Evolutionary conservation across 768 basidiomycete species (phyloP).

Genomic region (Trametes gibbosa): DNA sequence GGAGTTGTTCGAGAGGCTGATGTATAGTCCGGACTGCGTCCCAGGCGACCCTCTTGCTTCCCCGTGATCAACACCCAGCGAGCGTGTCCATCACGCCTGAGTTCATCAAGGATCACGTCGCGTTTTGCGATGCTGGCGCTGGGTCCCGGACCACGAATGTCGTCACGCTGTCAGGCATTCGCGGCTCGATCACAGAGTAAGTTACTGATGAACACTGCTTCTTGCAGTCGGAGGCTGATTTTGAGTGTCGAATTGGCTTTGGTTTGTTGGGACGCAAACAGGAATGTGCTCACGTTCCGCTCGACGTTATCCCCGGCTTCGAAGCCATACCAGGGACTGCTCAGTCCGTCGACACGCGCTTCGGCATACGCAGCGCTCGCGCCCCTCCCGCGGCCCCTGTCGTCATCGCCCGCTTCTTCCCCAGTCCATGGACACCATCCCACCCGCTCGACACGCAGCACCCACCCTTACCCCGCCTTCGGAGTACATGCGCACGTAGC

Average conservation of each 20-base stretch:
- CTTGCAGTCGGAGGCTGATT: neutral
- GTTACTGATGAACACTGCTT: conserved; percentile 24
- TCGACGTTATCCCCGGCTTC: conserved; percentile 42
- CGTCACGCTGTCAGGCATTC: conserved; percentile 79
- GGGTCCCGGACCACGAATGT: conserved; percentile 33
- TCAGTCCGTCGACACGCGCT: conserved; percentile 34
- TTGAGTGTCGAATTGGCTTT: neutral
- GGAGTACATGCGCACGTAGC: conserved; percentile 22
- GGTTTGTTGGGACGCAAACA: neutral
- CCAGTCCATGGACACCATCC: conserved; percentile 14
- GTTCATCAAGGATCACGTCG: conserved; percentile 81
- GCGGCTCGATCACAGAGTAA: conserved; percentile 66
- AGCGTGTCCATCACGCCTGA: conserved; percentile 63
- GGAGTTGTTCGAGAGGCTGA: neutral
- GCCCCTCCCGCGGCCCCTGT: conserved; percentile 46
- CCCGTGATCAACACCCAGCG: conserved; percentile 54
- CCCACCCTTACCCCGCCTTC: conserved; percentile 25
- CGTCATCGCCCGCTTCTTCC: conserved; percentile 28
- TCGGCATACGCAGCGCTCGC: conserved; percentile 46
- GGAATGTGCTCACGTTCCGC: conserved; percentile 38
- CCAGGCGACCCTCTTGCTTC: conserved; percentile 81
- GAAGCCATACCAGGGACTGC: conserved; percentile 40
- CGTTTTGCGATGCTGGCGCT: conserved; percentile 56
- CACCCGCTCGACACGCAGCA: conserved; percentile 2
- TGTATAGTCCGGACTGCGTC: neutral